phyloP scores from a whole-genome alignment of 108 stramenopile genomes.

The Cylindrotheca closterium region DNA sequence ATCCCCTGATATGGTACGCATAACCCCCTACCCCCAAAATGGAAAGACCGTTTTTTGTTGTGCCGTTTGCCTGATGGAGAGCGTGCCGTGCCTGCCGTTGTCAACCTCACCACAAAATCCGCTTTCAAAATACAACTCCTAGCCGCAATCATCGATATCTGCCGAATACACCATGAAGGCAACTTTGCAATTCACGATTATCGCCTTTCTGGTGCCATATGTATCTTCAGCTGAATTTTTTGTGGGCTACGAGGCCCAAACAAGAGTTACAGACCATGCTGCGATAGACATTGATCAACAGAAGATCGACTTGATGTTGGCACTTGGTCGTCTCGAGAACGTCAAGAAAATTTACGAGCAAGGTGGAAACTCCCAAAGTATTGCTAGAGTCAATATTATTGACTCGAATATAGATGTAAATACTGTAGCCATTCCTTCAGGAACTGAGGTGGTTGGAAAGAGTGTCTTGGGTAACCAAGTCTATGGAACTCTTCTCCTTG shows the following conservation, averaged over 20 bases:
- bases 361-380: constrained; percentile 50
- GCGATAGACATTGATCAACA: constrained; percentile 70
- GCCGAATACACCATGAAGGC: too few species aligned
- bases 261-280: constrained; percentile 51
- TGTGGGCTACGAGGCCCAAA: constrained; percentile 56
- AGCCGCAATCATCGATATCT: too few species aligned
- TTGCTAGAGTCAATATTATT: constrained; percentile 31
- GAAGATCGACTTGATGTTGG: constrained; percentile 41
- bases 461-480: constrained; percentile 20
- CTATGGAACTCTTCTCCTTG: constrained; percentile 9
- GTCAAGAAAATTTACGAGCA: constrained; percentile 43
- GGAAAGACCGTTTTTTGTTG: too few species aligned
- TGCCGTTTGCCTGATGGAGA: too few species aligned
- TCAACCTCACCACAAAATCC: too few species aligned
- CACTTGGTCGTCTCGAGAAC: constrained; percentile 13
- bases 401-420: constrained; percentile 8
- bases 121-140: too few species aligned
- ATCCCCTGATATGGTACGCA: too few species aligned
- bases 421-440: constrained; percentile 17
- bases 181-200: too few species aligned
- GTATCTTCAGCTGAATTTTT: background rate
- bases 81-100: too few species aligned
- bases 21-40: too few species aligned
- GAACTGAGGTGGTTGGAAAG: constrained; percentile 17
- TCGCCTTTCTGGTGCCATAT: background rate